phyloP scores from a whole-genome alignment of 106 monocot genomes.

The Allium cepa region DNA sequence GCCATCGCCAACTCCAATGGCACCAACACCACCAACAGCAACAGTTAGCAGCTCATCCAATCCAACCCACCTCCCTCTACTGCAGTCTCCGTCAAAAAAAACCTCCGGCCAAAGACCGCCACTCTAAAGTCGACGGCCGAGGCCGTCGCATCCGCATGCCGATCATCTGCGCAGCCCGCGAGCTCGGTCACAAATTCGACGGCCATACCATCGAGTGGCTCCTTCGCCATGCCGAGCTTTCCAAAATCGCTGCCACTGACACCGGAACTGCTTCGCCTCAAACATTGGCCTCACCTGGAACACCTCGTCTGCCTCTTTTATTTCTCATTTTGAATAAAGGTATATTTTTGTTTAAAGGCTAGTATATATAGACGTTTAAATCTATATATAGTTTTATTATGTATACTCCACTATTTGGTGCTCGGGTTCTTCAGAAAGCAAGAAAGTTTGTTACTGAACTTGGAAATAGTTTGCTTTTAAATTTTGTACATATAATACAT shows the following conservation, averaged over 20 bases:
- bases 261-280: conserved; percentile 63
- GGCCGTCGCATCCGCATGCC: conserved; percentile 84
- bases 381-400: too few relatives aligned
- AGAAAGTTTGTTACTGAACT: too few relatives aligned
- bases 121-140: conserved; percentile 83
- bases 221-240: conserved; percentile 58
- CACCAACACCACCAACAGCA: conserved; percentile 1
- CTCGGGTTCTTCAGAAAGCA: too few relatives aligned
- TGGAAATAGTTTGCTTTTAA: too few relatives aligned
- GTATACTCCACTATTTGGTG: too few relatives aligned
- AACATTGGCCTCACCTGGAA: too few relatives aligned
- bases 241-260: conserved; percentile 73
- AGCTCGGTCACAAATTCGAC: conserved; percentile 87
- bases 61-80: conserved; percentile 7
- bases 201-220: conserved; percentile 93
- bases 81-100: conserved; percentile 37
- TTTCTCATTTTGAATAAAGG: too few relatives aligned
- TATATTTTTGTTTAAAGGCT: too few relatives aligned
- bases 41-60: background rate
- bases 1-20: conserved; percentile 15
- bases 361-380: too few relatives aligned
- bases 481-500: too few relatives aligned
- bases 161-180: conserved; percentile 80
- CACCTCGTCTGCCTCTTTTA: too few relatives aligned
- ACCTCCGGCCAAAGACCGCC: conserved; percentile 66